Conservation (phyloP, 768 basidiomycete species). For the Tulasnella sp. region DNA sequence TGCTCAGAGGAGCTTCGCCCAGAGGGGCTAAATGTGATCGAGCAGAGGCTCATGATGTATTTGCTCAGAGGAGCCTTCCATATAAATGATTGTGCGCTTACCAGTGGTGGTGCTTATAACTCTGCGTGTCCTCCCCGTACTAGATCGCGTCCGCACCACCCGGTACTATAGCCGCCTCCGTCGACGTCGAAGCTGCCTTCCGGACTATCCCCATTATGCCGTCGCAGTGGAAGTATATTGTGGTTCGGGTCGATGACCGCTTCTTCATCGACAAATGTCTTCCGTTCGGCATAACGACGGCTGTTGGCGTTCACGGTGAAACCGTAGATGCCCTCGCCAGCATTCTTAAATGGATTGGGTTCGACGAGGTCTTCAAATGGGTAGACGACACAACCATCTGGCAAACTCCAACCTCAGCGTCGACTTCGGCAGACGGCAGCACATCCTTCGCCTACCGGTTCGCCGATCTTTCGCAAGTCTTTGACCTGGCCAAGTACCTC, state of each 20-base stretch:
- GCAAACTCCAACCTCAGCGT: background rate
- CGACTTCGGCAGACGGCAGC: no score
- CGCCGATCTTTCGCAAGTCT: background rate
- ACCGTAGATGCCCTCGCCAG: slow-evolving; percentile 30
- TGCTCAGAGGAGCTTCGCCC: no score
- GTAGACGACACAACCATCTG: slow-evolving; percentile 38
- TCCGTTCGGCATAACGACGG: slow-evolving; percentile 33
- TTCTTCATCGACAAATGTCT: slow-evolving; percentile 35
- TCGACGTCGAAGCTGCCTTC: no score
- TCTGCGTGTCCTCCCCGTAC: no score
- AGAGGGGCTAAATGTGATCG: no score
- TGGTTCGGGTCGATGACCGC: background rate
- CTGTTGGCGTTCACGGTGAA: slow-evolving; percentile 33
- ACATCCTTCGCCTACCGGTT: background rate
- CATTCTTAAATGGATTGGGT: slow-evolving; percentile 24
- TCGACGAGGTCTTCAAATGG: slow-evolving; percentile 34
- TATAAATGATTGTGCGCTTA: no score
- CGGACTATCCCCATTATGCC: background rate
- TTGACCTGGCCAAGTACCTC: background rate
- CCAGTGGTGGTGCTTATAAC: no score
- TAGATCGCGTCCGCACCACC: no score
- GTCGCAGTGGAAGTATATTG: slow-evolving; percentile 14
- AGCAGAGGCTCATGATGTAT: no score
- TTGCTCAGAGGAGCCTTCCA: no score
- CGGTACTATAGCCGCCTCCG: no score